Base-by-base conservation (phyloP, 192 early-diverging fungal genomes). In the Cetraspora pellucida region DNA sequence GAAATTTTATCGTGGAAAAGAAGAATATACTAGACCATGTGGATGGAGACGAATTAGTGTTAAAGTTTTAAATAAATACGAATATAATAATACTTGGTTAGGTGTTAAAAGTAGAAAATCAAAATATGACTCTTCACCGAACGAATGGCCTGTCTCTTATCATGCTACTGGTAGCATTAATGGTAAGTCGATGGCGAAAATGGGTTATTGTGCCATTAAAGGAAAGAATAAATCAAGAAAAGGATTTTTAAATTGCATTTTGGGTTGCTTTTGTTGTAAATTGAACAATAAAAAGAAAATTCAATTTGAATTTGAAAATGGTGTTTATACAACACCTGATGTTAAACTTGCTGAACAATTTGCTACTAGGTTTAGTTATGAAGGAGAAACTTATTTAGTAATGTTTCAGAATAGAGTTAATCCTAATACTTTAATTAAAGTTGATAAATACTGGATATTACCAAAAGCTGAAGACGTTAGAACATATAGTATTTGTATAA, bases 351-450 rank as follows among this genome's bases (percentile, higher is more conserved):
- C 66, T 0, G 19, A 27, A 31, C 16, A 23, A 23, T 68, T 46
- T 68, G 66, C 66, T 25, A 68, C 14, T 43, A 47, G 21, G 37
- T 68, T 68, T 46, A 25, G 21, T 43, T 31, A 46, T 45, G 23
- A 43, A 13, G 31, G 31, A 11, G 45, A 47, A 47, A 17, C 16
- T 46, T 68, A 68, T 47, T 43, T 25, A 13, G 10, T 68, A 9
- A 37, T 68, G 19, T 46, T 68, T 47, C 66, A 68, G 44, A 68
- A 68, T 68, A 43, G 66, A n/a, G 66, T 68, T 10, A 68, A 68
- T 68, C 66, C 66, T 21, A 45, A 21, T 19, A 68, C 31, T 46
- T 46, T 68, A 25, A 13, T 31, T 14, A 68, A 46, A 25, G 13
- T 11, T 9, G 66, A 37, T 9, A 37, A 68, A 21, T 68, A 43